Conservation (phyloP, 2,329 filamentous ascomycete species). For the Talaromyces marneffei region DNA sequence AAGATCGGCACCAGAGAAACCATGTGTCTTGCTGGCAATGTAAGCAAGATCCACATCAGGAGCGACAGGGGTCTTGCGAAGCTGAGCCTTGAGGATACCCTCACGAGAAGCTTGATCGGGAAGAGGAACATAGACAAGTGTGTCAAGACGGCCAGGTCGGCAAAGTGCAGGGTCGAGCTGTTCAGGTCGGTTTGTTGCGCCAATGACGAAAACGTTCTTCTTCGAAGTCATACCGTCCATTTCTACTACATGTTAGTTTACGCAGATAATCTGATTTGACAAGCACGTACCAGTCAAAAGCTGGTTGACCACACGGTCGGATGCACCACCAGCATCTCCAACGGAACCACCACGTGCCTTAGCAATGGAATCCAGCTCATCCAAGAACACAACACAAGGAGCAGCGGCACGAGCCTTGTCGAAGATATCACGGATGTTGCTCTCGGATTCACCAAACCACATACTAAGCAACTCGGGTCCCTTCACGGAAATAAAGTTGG, state of each 20-base stretch:
- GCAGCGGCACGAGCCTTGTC: slow-evolving; percentile 98
- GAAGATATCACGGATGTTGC: slow-evolving; percentile 99
- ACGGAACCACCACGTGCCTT: slow-evolving; percentile 97
- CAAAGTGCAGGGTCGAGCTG: slow-evolving; percentile 97
- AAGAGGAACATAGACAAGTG: slow-evolving; percentile 94
- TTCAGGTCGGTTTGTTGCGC: slow-evolving; percentile 96
- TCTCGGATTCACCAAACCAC: slow-evolving; percentile 99
- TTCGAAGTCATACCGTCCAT: slow-evolving; percentile 99
- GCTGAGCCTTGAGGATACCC: slow-evolving; percentile 87
- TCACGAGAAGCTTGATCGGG: slow-evolving; percentile 86
- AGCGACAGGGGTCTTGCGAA: slow-evolving; percentile 94
- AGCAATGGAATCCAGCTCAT: slow-evolving; percentile 97
- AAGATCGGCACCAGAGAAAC: slow-evolving; percentile 98
- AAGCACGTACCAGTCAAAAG: slow-evolving; percentile 76
- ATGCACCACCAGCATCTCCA: slow-evolving; percentile 94
- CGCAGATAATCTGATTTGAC: neutral
- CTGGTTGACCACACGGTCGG: slow-evolving; percentile 99
- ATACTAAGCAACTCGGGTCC: slow-evolving; percentile 96
- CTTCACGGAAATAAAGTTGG: slow-evolving; percentile 99
- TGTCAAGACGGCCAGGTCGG: slow-evolving; percentile 97
- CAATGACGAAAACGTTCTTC: slow-evolving; percentile 99
- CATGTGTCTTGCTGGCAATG: slow-evolving; percentile 95
- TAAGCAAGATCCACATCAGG: slow-evolving; percentile 79
- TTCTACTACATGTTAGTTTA: slow-evolving; percentile 54
- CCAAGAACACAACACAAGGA: slow-evolving; percentile 97